Evolutionary conservation across 2,329 filamentous ascomycete species (phyloP), one percentile per base, ranked within the genome.

Genomic region (Aspergillus fischeri): DNA sequence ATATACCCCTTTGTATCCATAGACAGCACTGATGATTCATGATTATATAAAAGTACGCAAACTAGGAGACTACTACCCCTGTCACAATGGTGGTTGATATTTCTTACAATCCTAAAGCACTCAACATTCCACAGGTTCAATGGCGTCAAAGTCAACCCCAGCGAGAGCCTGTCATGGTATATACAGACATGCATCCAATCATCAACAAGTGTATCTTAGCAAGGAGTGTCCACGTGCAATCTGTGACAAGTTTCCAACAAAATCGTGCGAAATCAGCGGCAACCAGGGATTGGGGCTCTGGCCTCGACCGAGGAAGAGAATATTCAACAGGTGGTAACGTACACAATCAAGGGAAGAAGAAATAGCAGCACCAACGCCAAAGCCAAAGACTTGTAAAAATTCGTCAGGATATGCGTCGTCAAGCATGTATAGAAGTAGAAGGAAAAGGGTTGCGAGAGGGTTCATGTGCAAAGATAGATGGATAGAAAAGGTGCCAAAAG

Each of bases 321-420:
- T 47, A 47, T 25, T 25, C 24, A 47, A 21, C 44, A 47, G 44
- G 21, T 27, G 11, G 11, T 27, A 47, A 47, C 11, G 9, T 47
- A 47, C 44, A 27, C 10, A 14, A 47, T 14, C 9, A 47, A 47
- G 44, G 24, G 17, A 24, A 25, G 11, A 47, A 27, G 24, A 25
- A 25, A 24, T 17, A n/a, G 11, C 6, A 11, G 5, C 20, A 21
- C 21, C 44, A 47, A 24, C 44, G 21, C 44, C 44, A 14, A 24
- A 47, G 6, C 20, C 44, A 27, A 17, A 47, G 21, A 27, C 44
- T 24, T 47, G 20, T 14, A 24, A 25, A 27, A 5, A 5, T 14
- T 8, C 5, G 44, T 24, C 24, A 47, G 11, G 21, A 55, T 60
- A 60, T 57, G 64, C 49, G 61, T 50, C 21, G 21, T 47, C 44